Conservation (phyloP, 2,329 filamentous ascomycete genomes). For the Cladophialophora immunda region DNA sequence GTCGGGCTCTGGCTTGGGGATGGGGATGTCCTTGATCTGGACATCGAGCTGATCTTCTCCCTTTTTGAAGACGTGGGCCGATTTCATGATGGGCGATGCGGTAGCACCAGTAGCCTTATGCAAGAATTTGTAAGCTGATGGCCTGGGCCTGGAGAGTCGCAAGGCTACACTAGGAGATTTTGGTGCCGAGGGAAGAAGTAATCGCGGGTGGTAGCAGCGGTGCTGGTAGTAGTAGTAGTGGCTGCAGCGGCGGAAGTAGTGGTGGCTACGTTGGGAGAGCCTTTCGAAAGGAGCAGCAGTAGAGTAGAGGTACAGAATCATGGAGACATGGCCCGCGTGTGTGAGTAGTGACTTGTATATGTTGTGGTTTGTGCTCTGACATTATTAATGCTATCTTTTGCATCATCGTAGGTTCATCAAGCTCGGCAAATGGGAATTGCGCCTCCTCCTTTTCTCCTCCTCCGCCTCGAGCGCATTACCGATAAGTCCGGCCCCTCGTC, state of each 20-base stretch:
- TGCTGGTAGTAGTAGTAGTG: not conserved
- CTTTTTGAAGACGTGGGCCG: constrained; percentile 31
- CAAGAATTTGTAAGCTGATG: constrained; percentile 2
- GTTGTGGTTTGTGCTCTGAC: not conserved
- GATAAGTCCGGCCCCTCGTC: not conserved
- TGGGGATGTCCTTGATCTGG: constrained; percentile 48
- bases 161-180: constrained; percentile 2
- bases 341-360: not conserved
- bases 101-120: not conserved
- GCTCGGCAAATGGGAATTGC: not conserved
- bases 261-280: not conserved
- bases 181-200: not conserved
- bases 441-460: not conserved
- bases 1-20: constrained; percentile 50
- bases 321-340: not conserved
- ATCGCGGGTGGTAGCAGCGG: not conserved
- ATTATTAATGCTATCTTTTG: constrained; percentile 23
- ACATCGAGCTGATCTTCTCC: constrained; percentile 24
- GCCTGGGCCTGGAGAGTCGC: not conserved
- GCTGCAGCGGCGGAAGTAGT: not conserved
- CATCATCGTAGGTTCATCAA: constrained; percentile 6
- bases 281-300: not conserved
- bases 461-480: not conserved
- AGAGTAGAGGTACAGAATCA: not conserved
- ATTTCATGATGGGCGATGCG: constrained; percentile 26